Evolutionary conservation across 371 early-diverging fungal species (phyloP), one percentile per base, ranked within the genome.

Genomic region (Mucor piriformis): DNA sequence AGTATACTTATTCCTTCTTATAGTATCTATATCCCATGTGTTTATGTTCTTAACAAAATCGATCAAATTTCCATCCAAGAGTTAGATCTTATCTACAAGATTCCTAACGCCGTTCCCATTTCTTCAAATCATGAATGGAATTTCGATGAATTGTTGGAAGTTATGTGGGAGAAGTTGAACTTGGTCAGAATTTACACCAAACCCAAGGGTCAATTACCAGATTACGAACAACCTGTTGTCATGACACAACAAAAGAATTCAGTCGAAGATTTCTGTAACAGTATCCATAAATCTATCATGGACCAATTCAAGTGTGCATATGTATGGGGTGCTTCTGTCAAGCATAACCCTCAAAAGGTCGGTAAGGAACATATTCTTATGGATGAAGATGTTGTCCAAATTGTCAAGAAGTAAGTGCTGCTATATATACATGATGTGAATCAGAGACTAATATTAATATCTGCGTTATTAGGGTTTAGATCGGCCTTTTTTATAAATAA

Each of bases 371-470:
- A 99, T 71, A 70, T 88, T 15, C 77, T 99, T 50, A 73, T 82
- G 38, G 99, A 99, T 74, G 98, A 98, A 78, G 99, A 99, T 84
- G 99, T 99, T 5, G 99, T 99, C n/a, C 98, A 98, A 72, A 94
- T 99, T 72, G 88, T 96, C 38, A 95, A 95, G 78, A 68, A 68
- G 69, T 68, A 60, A 64, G 69, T 63, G 15, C 23, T 11, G n/a
- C n/a, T n/a, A n/a, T 20, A 29, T 29, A 29, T 29, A 4, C 8
- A 8, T n/a, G n/a, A n/a, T n/a, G n/a, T n/a, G n/a, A n/a, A n/a
- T n/a, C n/a, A n/a, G n/a, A n/a, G n/a, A n/a, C n/a, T n/a, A n/a
- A n/a, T 27, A 27, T 2, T 21, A 29, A 12, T 38, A 21, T 4
- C 12, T 35, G 33, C 18, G 25, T 23, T 12, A 32, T 3, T 55